phyloP scores from a whole-genome alignment of 2,329 filamentous ascomycete genomes.

The Penicillium sp. region DNA sequence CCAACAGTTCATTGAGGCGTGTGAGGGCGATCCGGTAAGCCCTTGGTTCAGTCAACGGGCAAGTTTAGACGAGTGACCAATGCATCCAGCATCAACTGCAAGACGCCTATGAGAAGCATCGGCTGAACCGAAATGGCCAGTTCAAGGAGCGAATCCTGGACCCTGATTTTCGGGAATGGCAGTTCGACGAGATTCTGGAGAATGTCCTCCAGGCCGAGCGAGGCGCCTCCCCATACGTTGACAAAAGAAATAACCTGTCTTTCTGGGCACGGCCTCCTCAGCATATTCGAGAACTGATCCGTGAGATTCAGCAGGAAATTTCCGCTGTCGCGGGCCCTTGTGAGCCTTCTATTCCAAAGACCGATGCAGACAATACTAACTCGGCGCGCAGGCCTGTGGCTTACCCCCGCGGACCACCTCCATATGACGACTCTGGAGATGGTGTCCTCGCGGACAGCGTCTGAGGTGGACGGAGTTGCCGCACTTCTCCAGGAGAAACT shows the following conservation, averaged over 20 bases:
- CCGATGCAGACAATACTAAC: not conserved
- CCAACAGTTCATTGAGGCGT: slow-evolving; percentile 66
- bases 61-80: not conserved
- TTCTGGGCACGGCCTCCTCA: slow-evolving; percentile 83
- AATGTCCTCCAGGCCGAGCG: slow-evolving; percentile 63
- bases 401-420: slow-evolving; percentile 74
- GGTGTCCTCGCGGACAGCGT: slow-evolving; percentile 70
- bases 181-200: slow-evolving; percentile 71
- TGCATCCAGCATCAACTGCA: slow-evolving; percentile 53
- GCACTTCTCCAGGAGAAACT: slow-evolving; percentile 53
- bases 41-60: slow-evolving; percentile 24
- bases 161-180: slow-evolving; percentile 64
- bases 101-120: slow-evolving; percentile 68
- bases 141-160: slow-evolving; percentile 72
- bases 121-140: slow-evolving; percentile 69
- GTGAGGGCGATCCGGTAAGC: slow-evolving; percentile 62
- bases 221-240: slow-evolving; percentile 63
- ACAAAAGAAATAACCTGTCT: slow-evolving; percentile 77
- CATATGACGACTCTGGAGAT: slow-evolving; percentile 86
- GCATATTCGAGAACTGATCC: slow-evolving; percentile 65
- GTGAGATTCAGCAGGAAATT: slow-evolving; percentile 65
- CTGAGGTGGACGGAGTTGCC: slow-evolving; percentile 65
- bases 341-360: slow-evolving; percentile 46
- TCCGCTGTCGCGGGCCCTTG: slow-evolving; percentile 61
- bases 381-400: slow-evolving; percentile 65